Base-by-base conservation (phyloP, 495 filamentous ascomycete genomes). In the Cercophora samala region DNA sequence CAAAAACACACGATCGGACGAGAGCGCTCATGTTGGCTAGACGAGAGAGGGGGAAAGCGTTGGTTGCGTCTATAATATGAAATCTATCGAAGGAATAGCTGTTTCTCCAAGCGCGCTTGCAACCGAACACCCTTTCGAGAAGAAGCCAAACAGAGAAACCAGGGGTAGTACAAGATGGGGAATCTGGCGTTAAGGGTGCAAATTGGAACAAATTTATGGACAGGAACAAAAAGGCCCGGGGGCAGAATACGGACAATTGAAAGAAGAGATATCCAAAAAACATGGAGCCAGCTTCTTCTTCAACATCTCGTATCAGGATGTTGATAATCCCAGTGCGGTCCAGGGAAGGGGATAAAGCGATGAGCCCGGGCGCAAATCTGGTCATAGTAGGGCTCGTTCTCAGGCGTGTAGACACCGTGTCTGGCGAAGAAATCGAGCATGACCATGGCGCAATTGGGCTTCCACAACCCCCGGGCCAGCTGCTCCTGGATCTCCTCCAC, bases 381-480 rank as follows among this genome's bases (percentile, higher is more conserved):
- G 68, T 90, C 78, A 74, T 89, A 97, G 76, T 96, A 78, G 56
- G 86, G 83, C 80, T 97, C 93, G 76, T 93, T 95, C 74, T 91
- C 92, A 13, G 83, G 75, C 1, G 90, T 96, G 70, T 96, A 73
- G 63, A 97, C 85, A 1, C 91, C 91, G 77, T 93, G 93, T 26
- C 95, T 82, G 66, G 97, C 80, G 77, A 99, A 93, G 83, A 98
- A 99, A 77, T 97, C 92, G 56, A 96, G 76, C 71, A 96, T 76
- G 23, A 96, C 83, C 64, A 94, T 70, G 1, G 90, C 89, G 74
- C 93, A 97, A 74, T 99, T 99, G 0, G 96, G 92, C 79, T 99
- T 99, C 80, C 96, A 97, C 67, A 89, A 83, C 1, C 90, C 91
- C 58, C 81, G 80, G 1, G 83, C 85, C 67, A 99, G 72, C 19